Evolutionary conservation across 495 filamentous ascomycete genomes (phyloP), one percentile per base, ranked within the genome.

Genomic region (Mytilinidion resinicola): DNA sequence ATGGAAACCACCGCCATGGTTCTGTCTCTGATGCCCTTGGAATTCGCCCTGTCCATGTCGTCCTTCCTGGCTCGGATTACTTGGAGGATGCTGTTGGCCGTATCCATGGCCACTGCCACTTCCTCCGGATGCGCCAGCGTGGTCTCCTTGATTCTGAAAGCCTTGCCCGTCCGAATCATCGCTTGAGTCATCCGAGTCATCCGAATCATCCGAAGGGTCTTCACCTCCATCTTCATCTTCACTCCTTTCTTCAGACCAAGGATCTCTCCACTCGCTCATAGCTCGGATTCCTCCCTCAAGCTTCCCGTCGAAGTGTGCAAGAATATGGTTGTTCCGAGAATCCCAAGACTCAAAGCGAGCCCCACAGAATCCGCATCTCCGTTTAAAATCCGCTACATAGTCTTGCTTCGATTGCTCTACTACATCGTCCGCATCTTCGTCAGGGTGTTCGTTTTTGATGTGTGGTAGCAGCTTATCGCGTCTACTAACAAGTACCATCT

Each of bases 391-490:
- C 4, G 59, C 52, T 9, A 35, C 14, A 25, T 62, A 62, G 19
- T 56, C 51, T 4, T 60, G 19, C 20, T 54, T 59, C 21, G 63
- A 66, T 21, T 20, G 60, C 3, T 56, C 35, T 3, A 66, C n/a
- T 14, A 63, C 44, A 4, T 56, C 44, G 8, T 62, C 59, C 6
- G 52, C 37, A 1, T 60, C 25, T 7, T 39, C 25, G 3, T 17
- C 55, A 15, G 54, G 53, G 41, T 66, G 63, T 1, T 20, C 19
- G n/a, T 60, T 46, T 42, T 66, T 62, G 11, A 38, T 51, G 39
- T 66, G 63, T 35, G 54, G 41, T 6, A 62, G 20, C 19, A 66
- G 57, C 20, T 66, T 66, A 47, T 66, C 63, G 25, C 56, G 60
- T 7, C 63, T 33, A 34, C 62, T 60, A 11, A 65, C 62, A 1